A percentile compares a stretch with the other conserved stretches of the same genome.
Evolutionary conservation across 371 early-diverging fungal genomes (phyloP).

Genomic region (Haplosporangium sp.): DNA sequence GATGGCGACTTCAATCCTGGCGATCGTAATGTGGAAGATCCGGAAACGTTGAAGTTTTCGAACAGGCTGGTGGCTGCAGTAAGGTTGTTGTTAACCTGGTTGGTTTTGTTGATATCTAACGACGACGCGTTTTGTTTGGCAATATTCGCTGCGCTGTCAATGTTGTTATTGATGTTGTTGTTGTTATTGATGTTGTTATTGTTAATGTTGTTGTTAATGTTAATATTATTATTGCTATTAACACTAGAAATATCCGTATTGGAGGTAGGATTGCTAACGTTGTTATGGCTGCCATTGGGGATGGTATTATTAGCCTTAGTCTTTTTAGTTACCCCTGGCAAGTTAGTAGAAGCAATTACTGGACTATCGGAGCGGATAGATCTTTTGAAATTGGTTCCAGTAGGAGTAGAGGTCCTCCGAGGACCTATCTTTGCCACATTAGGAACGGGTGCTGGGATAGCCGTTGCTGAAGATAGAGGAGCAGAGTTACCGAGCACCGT

Average conservation of each 20-base stretch:
- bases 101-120: not conserved
- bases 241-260: not conserved
- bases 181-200: not conserved
- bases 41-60: slow-evolving; percentile 1
- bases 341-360: not conserved
- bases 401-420: not conserved
- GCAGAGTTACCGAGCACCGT: slow-evolving; percentile 15
- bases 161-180: not conserved
- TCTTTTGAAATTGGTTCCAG: not conserved
- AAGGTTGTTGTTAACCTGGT: not conserved
- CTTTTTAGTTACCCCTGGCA: not conserved
- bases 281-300: not conserved
- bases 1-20: slow-evolving; percentile 39
- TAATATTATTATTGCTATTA: slow-evolving; percentile 2
- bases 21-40: slow-evolving; percentile 23
- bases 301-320: not conserved
- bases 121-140: not conserved
- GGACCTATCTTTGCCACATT: slow-evolving; percentile 3
- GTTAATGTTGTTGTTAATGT: not conserved
- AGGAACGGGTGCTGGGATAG: not conserved
- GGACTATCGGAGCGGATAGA: not conserved
- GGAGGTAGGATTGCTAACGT: not conserved
- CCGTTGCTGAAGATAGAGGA: not conserved
- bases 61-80: not conserved
- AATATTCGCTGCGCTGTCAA: not conserved